phyloP scores from a whole-genome alignment of 768 basidiomycete genomes.

The Boletus pseudopeckii region DNA sequence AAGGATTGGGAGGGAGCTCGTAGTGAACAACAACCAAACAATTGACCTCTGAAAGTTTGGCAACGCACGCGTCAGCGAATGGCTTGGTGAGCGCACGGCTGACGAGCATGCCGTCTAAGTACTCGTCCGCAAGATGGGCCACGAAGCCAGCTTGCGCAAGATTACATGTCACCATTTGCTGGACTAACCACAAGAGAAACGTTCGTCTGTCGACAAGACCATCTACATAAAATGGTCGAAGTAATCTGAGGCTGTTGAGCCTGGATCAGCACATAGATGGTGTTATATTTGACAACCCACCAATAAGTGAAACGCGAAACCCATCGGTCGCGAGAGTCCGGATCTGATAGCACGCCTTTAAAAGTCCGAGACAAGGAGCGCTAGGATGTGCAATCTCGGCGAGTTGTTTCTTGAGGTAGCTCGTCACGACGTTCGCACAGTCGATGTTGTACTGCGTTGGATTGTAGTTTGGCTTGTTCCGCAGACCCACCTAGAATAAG shows the following conservation, averaged over 20 bases:
- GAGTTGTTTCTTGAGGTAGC: slow-evolving; percentile 81
- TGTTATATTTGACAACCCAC: slow-evolving; percentile 35
- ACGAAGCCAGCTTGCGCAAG: slow-evolving; percentile 80
- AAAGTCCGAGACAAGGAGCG: slow-evolving; percentile 75
- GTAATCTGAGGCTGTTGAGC: slow-evolving; percentile 54
- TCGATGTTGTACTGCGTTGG: slow-evolving; percentile 78
- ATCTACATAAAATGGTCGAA: slow-evolving; percentile 76
- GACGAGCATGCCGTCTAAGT: slow-evolving; percentile 63
- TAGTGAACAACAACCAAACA: neutral
- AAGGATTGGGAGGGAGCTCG: slow-evolving; percentile 1
- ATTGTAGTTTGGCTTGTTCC: slow-evolving; percentile 77
- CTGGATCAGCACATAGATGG: neutral
- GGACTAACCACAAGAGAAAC: slow-evolving; percentile 75
- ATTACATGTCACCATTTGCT: slow-evolving; percentile 74
- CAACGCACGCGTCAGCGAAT: slow-evolving; percentile 67
- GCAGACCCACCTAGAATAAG: slow-evolving; percentile 55
- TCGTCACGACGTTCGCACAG: slow-evolving; percentile 78
- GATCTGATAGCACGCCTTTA: slow-evolving; percentile 74
- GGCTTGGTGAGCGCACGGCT: slow-evolving; percentile 68
- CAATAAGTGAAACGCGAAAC: slow-evolving; percentile 75
- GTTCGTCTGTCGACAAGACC: slow-evolving; percentile 76
- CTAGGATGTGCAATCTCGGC: slow-evolving; percentile 76
- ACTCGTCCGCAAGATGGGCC: slow-evolving; percentile 73
- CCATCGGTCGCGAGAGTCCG: slow-evolving; percentile 70
- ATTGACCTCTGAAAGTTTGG: slow-evolving; percentile 62